Evolutionary conservation across 495 filamentous ascomycete genomes (phyloP), one percentile per base, ranked within the genome.

Genomic region (Talaromyces adpressus): DNA sequence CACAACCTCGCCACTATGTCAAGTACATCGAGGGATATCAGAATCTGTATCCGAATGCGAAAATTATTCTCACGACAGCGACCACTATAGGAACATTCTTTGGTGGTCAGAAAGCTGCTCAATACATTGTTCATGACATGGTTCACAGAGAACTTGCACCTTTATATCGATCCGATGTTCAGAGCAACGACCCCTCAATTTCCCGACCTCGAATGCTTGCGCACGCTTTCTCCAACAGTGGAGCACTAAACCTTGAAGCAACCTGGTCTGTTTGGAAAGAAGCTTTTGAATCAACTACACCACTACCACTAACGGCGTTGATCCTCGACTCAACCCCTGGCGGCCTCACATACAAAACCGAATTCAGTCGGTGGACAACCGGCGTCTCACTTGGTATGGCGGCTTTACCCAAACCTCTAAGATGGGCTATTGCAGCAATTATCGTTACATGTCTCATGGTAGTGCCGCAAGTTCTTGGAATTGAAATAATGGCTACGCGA

Each of bases 11-110:
- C 18, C 76, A 80, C 65, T 69, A 80, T 30, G 29, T 66, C 45
- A 82, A 82, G 64, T 82, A 83, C 69, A 71, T 75, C 27, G 34
- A 65, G 12, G 67, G 65, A 27, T 82, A 83, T 68, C 66, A 69
- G 20, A 45, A 62, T 1, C 71, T 80, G 1, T 81, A 73, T 63
- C 80, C 80, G 3, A 34, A 61, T 14, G 56, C 73, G 1, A 67
- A 65, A 2, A 76, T 82, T 63, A 62, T 83, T 20, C 22, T 65
- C 49, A 64, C 66, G 9, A 62, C 51, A 36, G 57, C 57, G 39
- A 57, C 32, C 11, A 63, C 68, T 1, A 25, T 62, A 39, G 64
- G 65, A 39, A 63, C 65, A 11, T 52, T 68, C 49, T 68, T 64
- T 41, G 61, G 59, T 30, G 63, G 63, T 25, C 58, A 51, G n/a